Conservation (phyloP, 2,329 filamentous ascomycete genomes). For the Cladosporium colombiae region DNA sequence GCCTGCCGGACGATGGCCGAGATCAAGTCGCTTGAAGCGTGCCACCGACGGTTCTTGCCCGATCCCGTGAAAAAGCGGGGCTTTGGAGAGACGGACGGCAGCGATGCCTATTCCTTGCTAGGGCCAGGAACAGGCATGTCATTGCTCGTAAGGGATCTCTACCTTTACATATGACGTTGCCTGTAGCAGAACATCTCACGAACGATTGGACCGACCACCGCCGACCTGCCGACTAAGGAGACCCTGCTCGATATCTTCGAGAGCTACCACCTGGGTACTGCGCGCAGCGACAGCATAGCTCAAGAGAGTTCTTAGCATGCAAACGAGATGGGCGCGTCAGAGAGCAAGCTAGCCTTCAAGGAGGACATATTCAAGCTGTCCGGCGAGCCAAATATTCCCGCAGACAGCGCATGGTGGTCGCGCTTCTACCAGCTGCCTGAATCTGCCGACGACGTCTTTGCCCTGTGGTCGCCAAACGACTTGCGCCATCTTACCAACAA, state of each 20-base stretch:
- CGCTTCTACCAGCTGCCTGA: slow-evolving; percentile 99
- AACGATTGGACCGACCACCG: background rate
- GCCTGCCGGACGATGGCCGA: background rate
- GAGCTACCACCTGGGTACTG: background rate
- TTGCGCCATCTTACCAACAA: slow-evolving; percentile 33
- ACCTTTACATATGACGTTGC: slow-evolving; percentile 18
- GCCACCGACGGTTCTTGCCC: background rate
- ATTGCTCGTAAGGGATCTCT: slow-evolving; percentile 12
- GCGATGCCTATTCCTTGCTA: background rate
- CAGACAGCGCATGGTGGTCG: slow-evolving; percentile 90
- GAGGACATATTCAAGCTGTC: slow-evolving; percentile 95
- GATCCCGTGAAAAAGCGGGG: background rate
- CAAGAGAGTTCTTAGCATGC: background rate
- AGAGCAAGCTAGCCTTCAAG: slow-evolving; percentile 98
- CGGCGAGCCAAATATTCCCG: slow-evolving; percentile 83
- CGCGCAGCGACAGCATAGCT: background rate
- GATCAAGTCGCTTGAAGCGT: no score
- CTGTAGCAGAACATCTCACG: background rate
- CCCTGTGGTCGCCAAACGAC: slow-evolving; percentile 77
- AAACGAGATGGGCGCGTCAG: slow-evolving; percentile 82
- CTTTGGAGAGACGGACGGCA: background rate
- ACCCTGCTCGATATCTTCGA: background rate
- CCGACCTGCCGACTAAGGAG: background rate
- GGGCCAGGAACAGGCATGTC: slow-evolving; percentile 9
- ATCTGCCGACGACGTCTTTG: slow-evolving; percentile 94